Conservation (phyloP, 73 alveolate species). For the Effrenium voratum region DNA sequence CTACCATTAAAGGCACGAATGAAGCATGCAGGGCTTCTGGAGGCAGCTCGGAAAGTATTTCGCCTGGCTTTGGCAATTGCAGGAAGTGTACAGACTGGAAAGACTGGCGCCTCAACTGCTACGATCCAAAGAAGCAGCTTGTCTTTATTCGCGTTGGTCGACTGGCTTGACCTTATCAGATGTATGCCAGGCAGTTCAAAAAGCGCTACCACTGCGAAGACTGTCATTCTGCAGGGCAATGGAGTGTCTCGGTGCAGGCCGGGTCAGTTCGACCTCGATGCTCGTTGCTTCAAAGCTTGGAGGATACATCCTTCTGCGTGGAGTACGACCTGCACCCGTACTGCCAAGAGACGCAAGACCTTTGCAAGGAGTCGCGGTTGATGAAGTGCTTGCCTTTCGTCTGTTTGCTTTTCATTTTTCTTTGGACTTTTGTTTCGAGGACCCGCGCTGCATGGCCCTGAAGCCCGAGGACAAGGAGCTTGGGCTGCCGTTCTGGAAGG, state of each 20-base stretch:
- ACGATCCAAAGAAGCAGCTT: constrained; percentile 52
- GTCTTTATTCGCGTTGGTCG: background rate
- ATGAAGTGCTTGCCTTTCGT: background rate
- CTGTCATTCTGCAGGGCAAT: constrained; percentile 37
- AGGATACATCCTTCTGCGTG: constrained; percentile 57
- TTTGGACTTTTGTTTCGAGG: background rate
- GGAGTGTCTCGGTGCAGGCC: constrained; percentile 51
- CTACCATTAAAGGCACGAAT: too few species aligned
- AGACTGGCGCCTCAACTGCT: constrained; percentile 73
- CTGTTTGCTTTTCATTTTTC: background rate
- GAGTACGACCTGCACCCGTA: constrained; percentile 86
- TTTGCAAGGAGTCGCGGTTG: constrained; percentile 41
- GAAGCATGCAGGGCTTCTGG: too few species aligned
- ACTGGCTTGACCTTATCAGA: background rate
- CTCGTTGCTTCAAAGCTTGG: background rate
- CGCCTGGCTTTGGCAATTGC: too few species aligned
- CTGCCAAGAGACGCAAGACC: constrained; percentile 77
- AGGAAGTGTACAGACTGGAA: constrained; percentile 92
- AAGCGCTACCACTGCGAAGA: constrained; percentile 51
- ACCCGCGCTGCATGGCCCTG: constrained; percentile 77
- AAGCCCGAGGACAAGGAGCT: constrained; percentile 74
- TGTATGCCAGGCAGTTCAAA: constrained; percentile 35
- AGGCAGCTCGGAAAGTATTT: too few species aligned
- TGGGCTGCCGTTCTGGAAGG: constrained; percentile 82
- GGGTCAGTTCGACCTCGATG: background rate